These are phyloP conservation scores for Erigeron philadelphicus DNA, from an alignment of 140 eudicot species.

Conservation along the genomic window DNA sequence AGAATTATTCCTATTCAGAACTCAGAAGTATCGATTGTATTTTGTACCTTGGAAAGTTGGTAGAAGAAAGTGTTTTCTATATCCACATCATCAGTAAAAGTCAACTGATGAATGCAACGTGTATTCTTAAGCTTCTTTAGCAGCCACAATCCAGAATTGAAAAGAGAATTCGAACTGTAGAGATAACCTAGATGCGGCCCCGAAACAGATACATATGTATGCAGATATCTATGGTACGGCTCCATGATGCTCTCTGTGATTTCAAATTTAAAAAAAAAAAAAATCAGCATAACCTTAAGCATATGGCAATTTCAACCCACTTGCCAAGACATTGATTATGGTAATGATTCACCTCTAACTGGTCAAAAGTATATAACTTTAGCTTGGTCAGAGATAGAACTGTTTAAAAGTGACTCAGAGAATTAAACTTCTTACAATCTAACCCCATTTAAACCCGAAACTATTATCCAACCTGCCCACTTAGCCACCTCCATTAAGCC, in stretches of 20 bases:
- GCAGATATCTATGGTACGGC: conserved; percentile 83
- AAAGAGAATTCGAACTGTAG: conserved; percentile 91
- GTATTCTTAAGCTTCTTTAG: conserved; percentile 91
- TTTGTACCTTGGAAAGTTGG: conserved; percentile 80
- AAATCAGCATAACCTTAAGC: conserved; percentile 13
- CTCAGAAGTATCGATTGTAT: background rate
- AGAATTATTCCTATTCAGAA: conserved; percentile 6
- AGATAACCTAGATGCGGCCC: conserved; percentile 98
- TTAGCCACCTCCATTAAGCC: background rate
- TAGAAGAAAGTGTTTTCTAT: conserved; percentile 81
- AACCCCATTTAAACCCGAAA: no score
- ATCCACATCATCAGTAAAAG: conserved; percentile 85
- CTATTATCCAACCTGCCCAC: background rate
- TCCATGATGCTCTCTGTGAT: conserved; percentile 84
- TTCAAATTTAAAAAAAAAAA: conserved; percentile 1
- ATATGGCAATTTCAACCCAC: background rate
- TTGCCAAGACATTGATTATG: background rate
- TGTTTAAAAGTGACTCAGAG: background rate
- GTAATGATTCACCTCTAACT: background rate
- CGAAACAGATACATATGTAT: conserved; percentile 80
- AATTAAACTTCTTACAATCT: background rate
- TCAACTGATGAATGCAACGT: conserved; percentile 92
- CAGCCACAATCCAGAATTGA: conserved; percentile 96
- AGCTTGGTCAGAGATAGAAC: background rate
- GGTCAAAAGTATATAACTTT: background rate